These are phyloP conservation scores for Septoria petroselini DNA, from an alignment of 2,329 filamentous ascomycete genomes.

Conservation along the genomic window DNA sequence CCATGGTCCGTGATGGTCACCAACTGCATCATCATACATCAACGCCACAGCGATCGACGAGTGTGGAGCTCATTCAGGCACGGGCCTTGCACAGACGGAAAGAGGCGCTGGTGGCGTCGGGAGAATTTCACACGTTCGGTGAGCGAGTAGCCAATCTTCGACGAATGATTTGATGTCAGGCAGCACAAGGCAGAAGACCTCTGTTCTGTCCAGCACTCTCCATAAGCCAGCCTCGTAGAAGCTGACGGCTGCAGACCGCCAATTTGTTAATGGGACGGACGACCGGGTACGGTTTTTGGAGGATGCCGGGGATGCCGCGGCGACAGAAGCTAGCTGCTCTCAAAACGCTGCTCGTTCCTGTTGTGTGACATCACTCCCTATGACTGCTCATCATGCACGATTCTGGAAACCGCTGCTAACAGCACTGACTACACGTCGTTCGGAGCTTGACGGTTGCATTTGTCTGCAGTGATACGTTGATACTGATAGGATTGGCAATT, in stretches of 20 bases:
- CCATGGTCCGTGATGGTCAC: neutral
- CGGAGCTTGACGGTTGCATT: neutral
- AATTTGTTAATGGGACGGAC: neutral
- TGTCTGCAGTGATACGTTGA: neutral
- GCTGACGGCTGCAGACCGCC: no score
- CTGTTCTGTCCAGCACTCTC: no score
- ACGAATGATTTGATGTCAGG: no score
- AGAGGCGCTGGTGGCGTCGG: neutral
- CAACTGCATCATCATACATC: neutral
- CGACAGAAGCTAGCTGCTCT: no score
- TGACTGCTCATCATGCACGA: neutral
- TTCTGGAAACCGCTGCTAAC: neutral
- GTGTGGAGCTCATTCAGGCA: neutral
- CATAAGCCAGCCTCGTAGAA: no score
- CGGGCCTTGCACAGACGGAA: neutral
- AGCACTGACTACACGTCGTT: neutral
- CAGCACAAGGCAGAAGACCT: no score
- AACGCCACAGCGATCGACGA: neutral
- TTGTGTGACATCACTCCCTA: neutral
- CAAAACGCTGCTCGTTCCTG: no score
- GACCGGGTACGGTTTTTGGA: neutral
- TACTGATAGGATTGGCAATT: no score
- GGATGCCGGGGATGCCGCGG: constrained; percentile 5
- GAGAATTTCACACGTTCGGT: neutral
- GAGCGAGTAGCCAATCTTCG: no score